Evolutionary conservation across 192 early-diverging fungal species (phyloP), one percentile per base, ranked within the genome.

Genomic region (Chytriomyces confervae): DNA sequence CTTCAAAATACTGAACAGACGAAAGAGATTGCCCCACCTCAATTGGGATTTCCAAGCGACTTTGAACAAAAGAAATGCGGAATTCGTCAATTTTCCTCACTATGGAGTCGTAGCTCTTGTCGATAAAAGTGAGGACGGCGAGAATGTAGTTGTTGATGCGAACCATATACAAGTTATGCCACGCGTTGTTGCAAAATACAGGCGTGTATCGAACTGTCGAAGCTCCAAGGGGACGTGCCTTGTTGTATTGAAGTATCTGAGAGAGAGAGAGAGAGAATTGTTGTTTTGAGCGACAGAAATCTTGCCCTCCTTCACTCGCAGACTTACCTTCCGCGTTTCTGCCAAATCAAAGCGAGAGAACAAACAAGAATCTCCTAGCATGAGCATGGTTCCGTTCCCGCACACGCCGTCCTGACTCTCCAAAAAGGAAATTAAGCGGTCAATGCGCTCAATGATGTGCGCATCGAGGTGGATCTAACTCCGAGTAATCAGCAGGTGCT

Each of bases 351-450:
- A 83, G 27, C 89, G 72, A 5, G 87, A 87, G 64, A 85, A 81
- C 0, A 91, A 66, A 24, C 84, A 84, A 7, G 87, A 82, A n/a
- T 87, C 87, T 16, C 87, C 89, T 13, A 90, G 74, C 5, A 89
- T 78, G 48, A 91, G 79, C 84, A 91, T 85, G 0, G 89, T 89
- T 11, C 87, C 87, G 72, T 90, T 91, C 10, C 89, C 87, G 62
- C 89, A 91, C 7, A 91, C 83, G 3, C 87, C 87, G 44, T 90
- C 84, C 20, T 90, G 89, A 50, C 80, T 84, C 68, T 91, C 89
- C 18, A 91, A 65, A 60, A 85, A 89, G 9, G 85, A 80, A n/a
- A 91, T 77, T 8, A 91, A 83, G 68, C 89, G 88, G 77, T 91
- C 89, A n/a, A 91, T 50, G 6, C 89, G 69, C 61, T 90, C 89